Base-by-base conservation (phyloP, 768 basidiomycete genomes). In the Austroboletus festivus region DNA sequence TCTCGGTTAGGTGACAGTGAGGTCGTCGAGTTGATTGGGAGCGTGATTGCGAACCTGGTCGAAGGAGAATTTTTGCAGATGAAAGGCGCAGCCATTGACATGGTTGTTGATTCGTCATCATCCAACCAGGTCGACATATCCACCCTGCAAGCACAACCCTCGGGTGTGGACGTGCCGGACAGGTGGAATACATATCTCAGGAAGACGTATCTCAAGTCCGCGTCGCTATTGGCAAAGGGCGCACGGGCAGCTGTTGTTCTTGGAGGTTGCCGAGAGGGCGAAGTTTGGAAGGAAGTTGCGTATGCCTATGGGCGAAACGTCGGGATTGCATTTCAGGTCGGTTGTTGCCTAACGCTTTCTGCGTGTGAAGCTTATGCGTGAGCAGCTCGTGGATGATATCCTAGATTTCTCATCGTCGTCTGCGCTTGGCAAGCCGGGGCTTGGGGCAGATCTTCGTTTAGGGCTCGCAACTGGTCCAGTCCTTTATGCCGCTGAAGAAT, bases 241-340 rank as follows among this genome's bases (percentile, higher is more conserved):
- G 83, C 87, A 5, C 77, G 93, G 19, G 86, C 88, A 20, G 82
- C 89, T 2, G 90, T 90, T 19, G 81, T 93, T n/a, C 74, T 97
- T 1, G 93, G 93, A 5, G 93, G 93, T 26, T 85, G 75, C 54
- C 70, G 62, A 43, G 81, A 85, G 59, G 83, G 82, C n/a, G 89
- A 93, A 57, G 60, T 83, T 10, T 85, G 89, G 76, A 92, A 90
- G 67, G 93, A 95, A 66, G 77, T 84, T 5, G 93, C 93, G 13
- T 96, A 95, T 70, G 85, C 83, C 6, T 96, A 91, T 68, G 93
- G 92, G 1, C 77, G 90, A 46, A 92, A 94, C 68, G 60, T 95
- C 16, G 93, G 93, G 3, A 88, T 94, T 52, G 91, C 93, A n/a
- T 96, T 97, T 72, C 94, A 96, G 80, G 93, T 93, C 53, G 46